Conservation (phyloP, 2,329 filamentous ascomycete genomes). For the Ophioceras dolichostomum region DNA sequence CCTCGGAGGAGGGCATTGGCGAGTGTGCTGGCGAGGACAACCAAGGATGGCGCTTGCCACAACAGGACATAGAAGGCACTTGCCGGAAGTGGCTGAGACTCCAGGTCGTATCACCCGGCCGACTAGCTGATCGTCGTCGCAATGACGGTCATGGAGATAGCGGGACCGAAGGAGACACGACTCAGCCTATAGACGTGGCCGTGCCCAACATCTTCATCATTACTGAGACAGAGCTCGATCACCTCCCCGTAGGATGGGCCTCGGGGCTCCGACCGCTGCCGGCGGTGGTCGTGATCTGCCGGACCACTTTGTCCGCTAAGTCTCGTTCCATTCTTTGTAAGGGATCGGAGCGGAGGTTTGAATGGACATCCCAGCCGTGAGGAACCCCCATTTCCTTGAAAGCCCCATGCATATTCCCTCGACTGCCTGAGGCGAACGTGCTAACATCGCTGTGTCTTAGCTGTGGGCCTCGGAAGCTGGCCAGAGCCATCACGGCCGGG, state of each 20-base stretch:
- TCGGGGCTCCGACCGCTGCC: neutral
- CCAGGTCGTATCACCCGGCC: neutral
- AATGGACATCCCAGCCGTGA: neutral
- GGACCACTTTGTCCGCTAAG: neutral
- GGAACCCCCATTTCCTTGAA: neutral
- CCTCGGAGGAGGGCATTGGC: no score
- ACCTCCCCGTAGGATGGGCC: neutral
- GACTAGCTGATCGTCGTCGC: neutral
- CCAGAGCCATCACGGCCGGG: slow-evolving; percentile 5
- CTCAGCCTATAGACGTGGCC: neutral
- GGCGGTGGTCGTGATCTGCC: neutral
- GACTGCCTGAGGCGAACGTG: neutral
- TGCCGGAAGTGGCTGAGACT: neutral
- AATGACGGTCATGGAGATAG: neutral
- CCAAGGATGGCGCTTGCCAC: neutral
- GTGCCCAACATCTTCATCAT: neutral
- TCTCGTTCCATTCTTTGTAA: neutral
- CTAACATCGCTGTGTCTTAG: neutral
- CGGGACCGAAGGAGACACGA: neutral
- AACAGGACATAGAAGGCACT: neutral
- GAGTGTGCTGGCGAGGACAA: no score
- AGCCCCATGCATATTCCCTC: neutral
- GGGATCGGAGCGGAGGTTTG: neutral
- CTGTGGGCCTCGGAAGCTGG: slow-evolving; percentile 7
- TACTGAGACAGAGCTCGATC: neutral